Evolutionary conservation across 108 stramenopile genomes (phyloP).

Genomic region (Cyclotella distinguenda): DNA sequence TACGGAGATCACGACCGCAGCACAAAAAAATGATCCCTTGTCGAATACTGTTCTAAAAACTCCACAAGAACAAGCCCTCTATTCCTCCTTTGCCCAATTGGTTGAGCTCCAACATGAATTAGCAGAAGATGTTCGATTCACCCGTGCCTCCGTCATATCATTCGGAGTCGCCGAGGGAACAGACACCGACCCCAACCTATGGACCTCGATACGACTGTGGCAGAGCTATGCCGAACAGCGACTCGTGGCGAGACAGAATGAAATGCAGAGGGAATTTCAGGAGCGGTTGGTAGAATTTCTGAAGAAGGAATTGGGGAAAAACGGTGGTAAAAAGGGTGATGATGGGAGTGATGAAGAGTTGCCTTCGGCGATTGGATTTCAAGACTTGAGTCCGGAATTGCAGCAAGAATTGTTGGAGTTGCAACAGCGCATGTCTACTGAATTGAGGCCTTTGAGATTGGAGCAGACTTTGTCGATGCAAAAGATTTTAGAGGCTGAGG

Average conservation of each 20-base stretch:
- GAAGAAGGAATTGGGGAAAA: slow-evolving; percentile 64
- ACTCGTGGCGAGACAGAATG: slow-evolving; percentile 71
- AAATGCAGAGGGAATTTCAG: slow-evolving; percentile 85
- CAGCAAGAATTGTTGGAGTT: slow-evolving; percentile 73
- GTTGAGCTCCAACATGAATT: slow-evolving; percentile 77
- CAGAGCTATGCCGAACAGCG: slow-evolving; percentile 80
- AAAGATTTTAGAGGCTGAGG: slow-evolving; percentile 73
- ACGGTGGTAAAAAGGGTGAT: slow-evolving; percentile 11
- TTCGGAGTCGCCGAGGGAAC: slow-evolving; percentile 65
- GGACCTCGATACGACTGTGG: slow-evolving; percentile 85
- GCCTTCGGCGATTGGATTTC: slow-evolving; percentile 78
- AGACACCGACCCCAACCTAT: slow-evolving; percentile 62
- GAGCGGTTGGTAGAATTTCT: slow-evolving; percentile 71
- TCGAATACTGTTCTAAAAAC: slow-evolving; percentile 11
- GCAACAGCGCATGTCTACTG: slow-evolving; percentile 75
- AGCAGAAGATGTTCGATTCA: slow-evolving; percentile 85
- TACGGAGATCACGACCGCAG: slow-evolving; percentile 9
- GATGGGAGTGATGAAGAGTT: slow-evolving; percentile 53
- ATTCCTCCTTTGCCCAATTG: slow-evolving; percentile 49
- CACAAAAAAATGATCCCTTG: slow-evolving; percentile 24
- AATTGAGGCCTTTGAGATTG: slow-evolving; percentile 68
- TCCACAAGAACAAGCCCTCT: slow-evolving; percentile 55
- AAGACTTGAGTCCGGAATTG: slow-evolving; percentile 69
- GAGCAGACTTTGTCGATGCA: slow-evolving; percentile 85
- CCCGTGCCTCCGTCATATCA: slow-evolving; percentile 57